Evolutionary conservation across 805 yeast species (phyloP).

Genomic region (Cephaloascus albidus): DNA sequence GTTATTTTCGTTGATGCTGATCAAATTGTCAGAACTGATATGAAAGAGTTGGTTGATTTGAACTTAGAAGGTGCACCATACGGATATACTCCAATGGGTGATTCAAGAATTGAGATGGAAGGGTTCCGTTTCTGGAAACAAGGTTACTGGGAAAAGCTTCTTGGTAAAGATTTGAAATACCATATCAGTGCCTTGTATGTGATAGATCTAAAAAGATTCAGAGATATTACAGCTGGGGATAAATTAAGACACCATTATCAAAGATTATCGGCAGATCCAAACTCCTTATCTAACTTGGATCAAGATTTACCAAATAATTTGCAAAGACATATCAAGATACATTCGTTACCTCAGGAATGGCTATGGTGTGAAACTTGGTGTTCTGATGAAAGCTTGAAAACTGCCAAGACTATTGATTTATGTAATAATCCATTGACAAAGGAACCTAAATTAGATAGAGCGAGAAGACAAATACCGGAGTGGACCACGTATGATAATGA

Average conservation of each 20-base stretch:
- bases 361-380: conserved; percentile 96
- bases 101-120: conserved; percentile 69
- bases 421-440: conserved; percentile 80
- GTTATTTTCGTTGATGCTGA: conserved; percentile 84
- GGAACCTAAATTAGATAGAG: conserved; percentile 70
- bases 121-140: conserved; percentile 87
- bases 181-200: conserved; percentile 83
- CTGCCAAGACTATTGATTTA: conserved; percentile 73
- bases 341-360: conserved; percentile 76
- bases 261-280: conserved; percentile 66
- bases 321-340: conserved; percentile 59
- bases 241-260: conserved; percentile 78
- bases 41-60: conserved; percentile 55
- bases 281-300: conserved; percentile 73
- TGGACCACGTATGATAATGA: conserved; percentile 63
- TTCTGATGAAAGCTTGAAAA: conserved; percentile 44
- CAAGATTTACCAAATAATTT: conserved; percentile 91
- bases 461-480: conserved; percentile 68
- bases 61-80: conserved; percentile 79
- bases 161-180: conserved; percentile 52
- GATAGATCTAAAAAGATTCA: conserved; percentile 62
- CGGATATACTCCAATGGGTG: conserved; percentile 84
- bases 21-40: conserved; percentile 69
- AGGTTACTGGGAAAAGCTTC: conserved; percentile 75
- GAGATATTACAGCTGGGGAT: conserved; percentile 70